Base-by-base conservation (phyloP, 495 filamentous ascomycete genomes). In the Aspergillus cavernicola region DNA sequence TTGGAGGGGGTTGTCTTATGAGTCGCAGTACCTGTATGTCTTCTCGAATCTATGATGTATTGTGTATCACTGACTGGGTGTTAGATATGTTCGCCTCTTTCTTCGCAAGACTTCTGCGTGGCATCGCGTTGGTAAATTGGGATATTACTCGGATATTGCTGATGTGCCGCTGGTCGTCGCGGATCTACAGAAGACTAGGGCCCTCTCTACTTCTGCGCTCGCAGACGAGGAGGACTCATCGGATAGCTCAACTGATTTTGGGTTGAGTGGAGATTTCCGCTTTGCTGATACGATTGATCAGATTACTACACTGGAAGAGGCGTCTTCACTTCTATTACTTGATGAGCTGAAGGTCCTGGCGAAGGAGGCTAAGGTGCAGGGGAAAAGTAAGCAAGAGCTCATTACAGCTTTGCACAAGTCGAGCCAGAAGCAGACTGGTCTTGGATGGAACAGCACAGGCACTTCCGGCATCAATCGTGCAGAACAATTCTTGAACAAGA, bases 101-200 rank as follows among this genome's bases (percentile, higher is more conserved):
- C 79, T 98, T 6, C 88, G 93, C 41, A 98, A 98, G 66, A 93
- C 89, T 1, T 84, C 89, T n/a, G 82, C 85, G 2, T 98, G 93
- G 93, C 91, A 96, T 72, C 88, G 93, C 28, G 80, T 92, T 54
- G 78, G 80, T 55, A 80, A 82, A 19, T 64, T 98, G 19, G 80
- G 81, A 0, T 95, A 95, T 61, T 82, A 91, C 60, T 80, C 83
- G 44, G 92, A 98, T 64, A 89, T 97, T 50, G 77, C 84, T 40
- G 83, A 97, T 65, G 69, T 91, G 41, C 68, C 77, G 39, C 60
- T 66, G 12, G 88, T 88, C 18, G 82, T 88, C 12, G 68, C 72
- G 18, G 77, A 76, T 47, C 74, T 98, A 18, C 72, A 72, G 43
- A 42, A 50, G 29, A 35, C 57, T 52, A 67, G 71, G 47, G 24